phyloP scores from a whole-genome alignment of 2,329 filamentous ascomycete genomes.

The Biscogniauxia sp. region DNA sequence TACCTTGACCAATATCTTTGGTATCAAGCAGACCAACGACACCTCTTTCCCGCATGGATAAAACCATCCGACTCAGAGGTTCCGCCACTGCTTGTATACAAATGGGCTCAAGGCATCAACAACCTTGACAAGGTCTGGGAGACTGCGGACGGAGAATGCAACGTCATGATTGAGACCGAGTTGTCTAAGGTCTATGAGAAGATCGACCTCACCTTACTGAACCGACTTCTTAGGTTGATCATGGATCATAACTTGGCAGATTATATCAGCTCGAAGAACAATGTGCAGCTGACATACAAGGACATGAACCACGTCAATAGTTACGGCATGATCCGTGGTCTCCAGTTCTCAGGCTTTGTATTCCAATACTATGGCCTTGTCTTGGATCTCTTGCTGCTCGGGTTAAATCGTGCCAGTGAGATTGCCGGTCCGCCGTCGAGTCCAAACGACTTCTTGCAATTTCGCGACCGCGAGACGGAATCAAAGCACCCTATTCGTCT shows the following conservation, averaged over 20 bases:
- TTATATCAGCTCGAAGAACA: slow-evolving; percentile 99
- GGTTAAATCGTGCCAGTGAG: slow-evolving; percentile 93
- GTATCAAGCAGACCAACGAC: slow-evolving; percentile 97
- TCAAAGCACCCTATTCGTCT: slow-evolving; percentile 91
- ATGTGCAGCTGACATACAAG: slow-evolving; percentile 98
- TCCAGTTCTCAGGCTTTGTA: slow-evolving; percentile 97
- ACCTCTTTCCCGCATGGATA: slow-evolving; percentile 97
- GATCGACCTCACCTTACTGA: slow-evolving; percentile 93
- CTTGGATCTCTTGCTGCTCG: slow-evolving; percentile 86
- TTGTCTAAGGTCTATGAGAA: slow-evolving; percentile 99
- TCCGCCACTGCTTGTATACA: slow-evolving; percentile 89
- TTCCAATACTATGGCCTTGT: slow-evolving; percentile 99
- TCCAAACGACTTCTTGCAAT: slow-evolving; percentile 97
- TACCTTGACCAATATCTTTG: slow-evolving; percentile 98
- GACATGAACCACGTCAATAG: slow-evolving; percentile 99
- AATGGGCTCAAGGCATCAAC: slow-evolving; percentile 99
- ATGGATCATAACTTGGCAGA: slow-evolving; percentile 99
- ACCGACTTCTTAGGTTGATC: slow-evolving; percentile 86
- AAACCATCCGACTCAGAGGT: slow-evolving; percentile 99
- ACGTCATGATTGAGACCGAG: slow-evolving; percentile 97
- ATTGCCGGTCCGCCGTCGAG: slow-evolving; percentile 91
- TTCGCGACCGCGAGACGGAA: slow-evolving; percentile 89
- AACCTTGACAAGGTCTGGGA: slow-evolving; percentile 96
- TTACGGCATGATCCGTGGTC: slow-evolving; percentile 95
- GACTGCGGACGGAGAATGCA: slow-evolving; percentile 89